Conservation (phyloP, 202 grass and related monocot species). For the Brachypodium distachyon region DNA sequence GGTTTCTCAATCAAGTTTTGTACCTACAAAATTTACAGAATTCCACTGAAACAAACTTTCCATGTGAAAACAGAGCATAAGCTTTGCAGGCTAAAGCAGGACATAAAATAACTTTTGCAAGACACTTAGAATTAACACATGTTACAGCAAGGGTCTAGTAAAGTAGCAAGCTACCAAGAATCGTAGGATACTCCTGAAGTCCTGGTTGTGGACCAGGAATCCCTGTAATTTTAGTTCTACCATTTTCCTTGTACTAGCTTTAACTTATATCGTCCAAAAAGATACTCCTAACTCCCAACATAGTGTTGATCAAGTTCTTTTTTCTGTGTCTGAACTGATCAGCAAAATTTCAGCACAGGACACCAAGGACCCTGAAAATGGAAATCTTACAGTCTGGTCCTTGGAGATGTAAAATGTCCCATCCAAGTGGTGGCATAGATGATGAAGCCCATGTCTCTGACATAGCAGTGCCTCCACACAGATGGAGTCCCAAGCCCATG, state of each 20-base stretch:
- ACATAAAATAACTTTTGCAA: background rate
- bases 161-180: background rate
- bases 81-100: background rate
- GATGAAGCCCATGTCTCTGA: background rate
- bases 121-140: background rate
- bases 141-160: background rate
- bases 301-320: background rate
- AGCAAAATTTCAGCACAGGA: background rate
- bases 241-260: background rate
- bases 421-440: background rate
- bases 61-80: background rate
- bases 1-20: slow-evolving; percentile 96
- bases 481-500: too few species aligned
- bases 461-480: background rate
- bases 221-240: background rate
- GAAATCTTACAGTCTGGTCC: background rate
- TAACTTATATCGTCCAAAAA: background rate
- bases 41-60: background rate
- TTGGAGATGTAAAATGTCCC: background rate
- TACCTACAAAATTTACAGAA: slow-evolving; percentile 48
- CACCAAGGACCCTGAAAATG: background rate
- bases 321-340: background rate
- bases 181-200: background rate
- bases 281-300: background rate
- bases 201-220: background rate